Conservation (phyloP, 2,329 filamentous ascomycete genomes). For the Hypomyces rosellus region DNA sequence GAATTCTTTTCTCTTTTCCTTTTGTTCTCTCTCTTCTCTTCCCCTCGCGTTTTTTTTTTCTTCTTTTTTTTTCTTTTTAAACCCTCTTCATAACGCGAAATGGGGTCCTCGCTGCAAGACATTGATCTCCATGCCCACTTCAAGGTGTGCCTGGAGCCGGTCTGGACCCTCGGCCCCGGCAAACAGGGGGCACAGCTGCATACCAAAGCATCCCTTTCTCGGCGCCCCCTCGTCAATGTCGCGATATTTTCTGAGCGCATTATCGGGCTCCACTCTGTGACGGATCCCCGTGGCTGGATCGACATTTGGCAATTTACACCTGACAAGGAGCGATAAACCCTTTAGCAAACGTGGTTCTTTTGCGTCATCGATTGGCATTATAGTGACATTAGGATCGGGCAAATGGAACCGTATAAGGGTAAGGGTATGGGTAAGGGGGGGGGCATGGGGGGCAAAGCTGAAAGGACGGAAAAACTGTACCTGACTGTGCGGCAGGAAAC, state of each 20-base stretch:
- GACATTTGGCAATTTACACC: conserved; percentile 66
- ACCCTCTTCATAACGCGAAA: conserved; percentile 25
- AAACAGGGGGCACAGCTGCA: conserved; percentile 58
- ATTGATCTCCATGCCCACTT: conserved; percentile 50
- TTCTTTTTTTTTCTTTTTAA: no score
- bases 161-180: conserved; percentile 22
- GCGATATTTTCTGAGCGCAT: conserved; percentile 50
- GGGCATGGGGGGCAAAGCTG: not conserved
- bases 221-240: conserved; percentile 56
- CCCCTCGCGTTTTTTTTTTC: no score
- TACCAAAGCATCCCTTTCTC: conserved; percentile 52
- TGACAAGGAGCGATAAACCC: conserved; percentile 16
- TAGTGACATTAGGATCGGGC: not conserved
- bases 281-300: conserved; percentile 54
- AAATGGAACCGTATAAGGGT: no score
- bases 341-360: not conserved
- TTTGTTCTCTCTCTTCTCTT: not conserved
- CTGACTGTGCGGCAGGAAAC: conserved; percentile 61
- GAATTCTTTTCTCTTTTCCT: no score
- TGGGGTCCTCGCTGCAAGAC: conserved; percentile 44
- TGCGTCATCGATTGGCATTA: not conserved
- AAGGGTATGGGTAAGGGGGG: not conserved
- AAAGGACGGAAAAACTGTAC: conserved; percentile 25
- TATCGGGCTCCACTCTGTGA: conserved; percentile 51
- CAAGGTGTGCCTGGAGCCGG: conserved; percentile 38